Evolutionary conservation across 352 stramenopile genomes (phyloP).

Genomic region (Pythium dissotocum): DNA sequence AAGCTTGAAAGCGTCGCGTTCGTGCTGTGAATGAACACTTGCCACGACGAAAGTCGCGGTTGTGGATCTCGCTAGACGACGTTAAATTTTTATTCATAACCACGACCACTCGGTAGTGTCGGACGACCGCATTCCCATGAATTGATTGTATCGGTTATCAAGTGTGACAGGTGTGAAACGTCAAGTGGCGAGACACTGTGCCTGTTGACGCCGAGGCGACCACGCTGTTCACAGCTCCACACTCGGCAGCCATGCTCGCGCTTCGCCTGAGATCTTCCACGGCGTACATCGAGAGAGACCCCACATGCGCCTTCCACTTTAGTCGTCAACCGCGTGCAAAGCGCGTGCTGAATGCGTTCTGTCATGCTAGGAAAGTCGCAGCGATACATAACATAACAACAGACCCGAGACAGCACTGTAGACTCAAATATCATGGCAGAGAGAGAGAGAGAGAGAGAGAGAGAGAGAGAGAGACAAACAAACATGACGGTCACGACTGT

Average conservation of each 20-base stretch:
- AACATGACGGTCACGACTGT: too few relatives aligned
- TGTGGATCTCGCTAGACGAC: not conserved
- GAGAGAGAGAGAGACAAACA: too few relatives aligned
- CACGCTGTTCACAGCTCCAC: too few relatives aligned
- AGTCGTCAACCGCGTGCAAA: too few relatives aligned
- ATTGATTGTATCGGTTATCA: constrained; percentile 4
- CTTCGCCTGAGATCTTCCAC: too few relatives aligned
- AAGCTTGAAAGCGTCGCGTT: not conserved
- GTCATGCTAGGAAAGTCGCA: too few relatives aligned
- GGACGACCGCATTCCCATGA: not conserved
- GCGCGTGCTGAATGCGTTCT: too few relatives aligned
- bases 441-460: too few relatives aligned
- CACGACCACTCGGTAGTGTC: constrained; percentile 19
- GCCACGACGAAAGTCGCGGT: not conserved
- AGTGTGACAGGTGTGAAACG: not conserved
- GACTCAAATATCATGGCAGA: too few relatives aligned
- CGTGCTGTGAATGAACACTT: not conserved
- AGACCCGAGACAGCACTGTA: not conserved
- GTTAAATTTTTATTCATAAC: constrained; percentile 9
- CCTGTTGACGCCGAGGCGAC: not conserved
- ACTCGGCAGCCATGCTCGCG: too few relatives aligned
- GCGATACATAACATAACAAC: constrained; percentile 3
- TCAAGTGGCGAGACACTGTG: not conserved
- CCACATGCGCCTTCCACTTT: too few relatives aligned
- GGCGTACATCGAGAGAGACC: too few relatives aligned